Percentiles rank a stretch among this genome's conserved stretches.
Conservation (phyloP, 2,329 filamentous ascomycete species). For the Stemphylium beticola region DNA sequence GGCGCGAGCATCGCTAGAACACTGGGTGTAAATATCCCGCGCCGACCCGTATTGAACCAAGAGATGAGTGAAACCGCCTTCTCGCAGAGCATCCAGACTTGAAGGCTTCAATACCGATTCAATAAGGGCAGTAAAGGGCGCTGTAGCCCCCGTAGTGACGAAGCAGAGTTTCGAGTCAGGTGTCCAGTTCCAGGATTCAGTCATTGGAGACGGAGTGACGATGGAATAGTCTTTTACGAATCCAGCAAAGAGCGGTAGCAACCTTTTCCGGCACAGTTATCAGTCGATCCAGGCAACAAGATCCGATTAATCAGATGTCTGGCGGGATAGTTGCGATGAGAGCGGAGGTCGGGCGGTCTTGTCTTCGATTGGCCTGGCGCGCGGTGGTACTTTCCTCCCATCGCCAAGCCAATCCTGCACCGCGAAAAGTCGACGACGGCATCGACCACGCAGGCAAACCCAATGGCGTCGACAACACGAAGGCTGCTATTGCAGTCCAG, state of each 20-base stretch:
- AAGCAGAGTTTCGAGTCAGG: conserved; percentile 65
- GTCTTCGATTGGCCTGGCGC: conserved; percentile 24
- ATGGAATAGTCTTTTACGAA: neutral
- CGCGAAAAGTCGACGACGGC: conserved; percentile 42
- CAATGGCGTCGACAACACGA: conserved; percentile 48
- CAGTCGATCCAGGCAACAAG: neutral
- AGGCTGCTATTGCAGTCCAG: conserved; percentile 40
- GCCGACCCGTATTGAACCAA: conserved; percentile 81
- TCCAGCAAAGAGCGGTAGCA: neutral
- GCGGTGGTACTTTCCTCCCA: conserved; percentile 29
- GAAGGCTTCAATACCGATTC: conserved; percentile 64
- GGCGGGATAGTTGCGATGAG: conserved; percentile 5
- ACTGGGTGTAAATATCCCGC: conserved; percentile 58
- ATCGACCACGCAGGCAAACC: conserved; percentile 17
- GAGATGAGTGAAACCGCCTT: conserved; percentile 71
- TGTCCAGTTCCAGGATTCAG: conserved; percentile 29
- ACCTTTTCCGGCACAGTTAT: neutral
- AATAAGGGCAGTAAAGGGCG: conserved; percentile 77
- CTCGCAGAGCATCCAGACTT: conserved; percentile 68
- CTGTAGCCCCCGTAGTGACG: conserved; percentile 91
- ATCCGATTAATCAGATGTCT: neutral
- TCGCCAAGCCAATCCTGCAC: conserved; percentile 33
- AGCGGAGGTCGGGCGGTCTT: conserved; percentile 32
- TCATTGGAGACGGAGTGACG: conserved; percentile 12
- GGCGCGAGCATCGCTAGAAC: conserved; percentile 19